Base-by-base conservation (phyloP, 2,329 filamentous ascomycete species). In the Coniella lustricola region DNA sequence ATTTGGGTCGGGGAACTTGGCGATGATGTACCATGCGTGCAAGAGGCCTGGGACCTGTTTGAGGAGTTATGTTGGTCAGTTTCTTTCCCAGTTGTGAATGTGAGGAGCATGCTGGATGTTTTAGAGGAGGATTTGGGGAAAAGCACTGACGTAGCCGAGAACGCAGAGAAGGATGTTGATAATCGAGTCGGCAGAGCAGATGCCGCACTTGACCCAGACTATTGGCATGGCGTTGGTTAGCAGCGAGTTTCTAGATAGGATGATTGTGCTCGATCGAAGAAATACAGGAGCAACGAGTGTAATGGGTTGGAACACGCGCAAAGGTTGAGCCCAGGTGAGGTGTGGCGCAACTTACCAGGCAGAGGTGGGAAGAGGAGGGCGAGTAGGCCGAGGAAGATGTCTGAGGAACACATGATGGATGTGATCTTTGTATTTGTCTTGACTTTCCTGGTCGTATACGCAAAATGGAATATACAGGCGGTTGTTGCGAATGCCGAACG, bases 1-100 rank as follows among this genome's bases (percentile, higher is more conserved):
- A 50, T 83, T 75, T 35, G 77, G 57, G 53, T 96, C 91, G 50
- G 93, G 93, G 66, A 85, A 87, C 63, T 87, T 85, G 60, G 87
- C 80, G 68, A 98, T 96, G 68, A 97, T 95, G 76, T 97, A 98
- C 91, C 93, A 97, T 54, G 90, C 81, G 72, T 98, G 93, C 2
- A 98, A 72, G 43, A 97, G 84, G 53, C 91, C 91, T 17, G 91
- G 91, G 52, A 97, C 68, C 72, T 76, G 56, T 17, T 35, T 25
- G 10, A 7, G 10, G 35, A 5, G 25, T 29, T 29, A 5, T 29
- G 25, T 29, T 29, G 7, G 17, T 21, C n/a, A 2, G 41, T 34
- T 18, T 14, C 18, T 53, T 50, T 44, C 54, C 54, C 47, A n/a
- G 16, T 36, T 3, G 14, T 29, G n/a, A n/a, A n/a, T n/a, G n/a